Base-by-base conservation (phyloP, 2,329 filamentous ascomycete species). In the Colletotrichum sojae region DNA sequence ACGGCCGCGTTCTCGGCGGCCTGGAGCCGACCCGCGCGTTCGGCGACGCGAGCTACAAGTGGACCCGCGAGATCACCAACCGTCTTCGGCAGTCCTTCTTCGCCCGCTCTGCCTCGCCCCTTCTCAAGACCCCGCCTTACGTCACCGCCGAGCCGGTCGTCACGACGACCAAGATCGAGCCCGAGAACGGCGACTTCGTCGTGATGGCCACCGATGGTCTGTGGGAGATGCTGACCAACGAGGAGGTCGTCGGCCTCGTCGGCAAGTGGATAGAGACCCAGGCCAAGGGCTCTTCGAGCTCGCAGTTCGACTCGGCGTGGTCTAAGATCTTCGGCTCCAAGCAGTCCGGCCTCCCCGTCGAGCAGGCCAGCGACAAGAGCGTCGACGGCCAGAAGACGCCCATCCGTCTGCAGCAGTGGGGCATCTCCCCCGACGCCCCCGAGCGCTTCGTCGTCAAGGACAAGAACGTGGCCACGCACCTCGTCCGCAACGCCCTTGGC, bases 181-280 rank as follows among this genome's bases (percentile, higher is more conserved):
- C 96, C 1, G 89, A 94, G 62, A 93, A 93, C 71, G 95, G 95
- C 53, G 96, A 99, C 78, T 99, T 99, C 75, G 86, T 99, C 13
- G 95, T 99, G 71, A 91, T 99, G 86, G 96, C 96, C 22, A 98
- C 96, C 0, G 96, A 99, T 78, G 96, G 96, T 4, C 86, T 99
- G 1, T 99, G 96, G 96, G 96, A 99, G 82, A 98, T 98, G 96
- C 86, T 99, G 71, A 98, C 94, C 55, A 99, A 98, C 76, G 96
- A 99, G 78, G 96, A 99, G 83, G 96, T 98, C 1, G 93, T 99
- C 58, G 96, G 96, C 0, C 89, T 99, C 2, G 96, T 99, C 5
- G 97, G 95, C 16, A 94, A 97, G 80, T 99, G 96, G 96, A 90
- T 99, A 55, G 96, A 99, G 79, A 90, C 89, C 22, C 92, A 98